These are phyloP conservation scores for Protomyces macrosporus DNA, from an alignment of 1,139 yeast species.

Conservation along the genomic window DNA sequence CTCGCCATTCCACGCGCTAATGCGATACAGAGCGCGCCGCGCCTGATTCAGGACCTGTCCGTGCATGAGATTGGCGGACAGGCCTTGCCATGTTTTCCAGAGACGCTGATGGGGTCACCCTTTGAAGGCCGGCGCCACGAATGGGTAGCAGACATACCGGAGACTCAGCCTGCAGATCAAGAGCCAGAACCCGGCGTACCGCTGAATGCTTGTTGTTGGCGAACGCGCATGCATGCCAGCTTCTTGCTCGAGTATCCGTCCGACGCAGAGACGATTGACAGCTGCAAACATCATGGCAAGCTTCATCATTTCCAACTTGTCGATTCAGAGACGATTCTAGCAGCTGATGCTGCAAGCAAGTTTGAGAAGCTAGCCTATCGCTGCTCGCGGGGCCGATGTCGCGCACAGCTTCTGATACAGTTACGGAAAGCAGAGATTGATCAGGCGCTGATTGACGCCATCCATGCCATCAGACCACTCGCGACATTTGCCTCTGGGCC, in stretches of 20 bases:
- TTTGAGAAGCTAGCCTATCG: slow-evolving; percentile 3
- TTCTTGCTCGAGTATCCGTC: slow-evolving; percentile 7
- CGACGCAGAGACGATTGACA: neutral
- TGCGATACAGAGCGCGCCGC: slow-evolving; percentile 15
- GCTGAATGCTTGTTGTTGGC: slow-evolving; percentile 14
- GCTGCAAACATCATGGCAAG: slow-evolving; percentile 5
- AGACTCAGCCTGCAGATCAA: neutral
- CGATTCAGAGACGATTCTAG: slow-evolving; percentile 1
- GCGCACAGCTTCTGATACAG: neutral
- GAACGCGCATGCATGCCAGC: slow-evolving; percentile 16
- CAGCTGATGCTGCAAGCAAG: neutral
- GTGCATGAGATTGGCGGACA: neutral
- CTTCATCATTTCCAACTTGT: slow-evolving; percentile 15
- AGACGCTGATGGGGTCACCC: slow-evolving; percentile 1
- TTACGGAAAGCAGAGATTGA: slow-evolving; percentile 1
- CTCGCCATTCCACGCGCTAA: neutral
- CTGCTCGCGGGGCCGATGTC: slow-evolving; percentile 12
- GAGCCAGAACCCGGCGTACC: neutral
- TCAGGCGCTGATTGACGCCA: neutral
- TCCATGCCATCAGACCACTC: slow-evolving; percentile 7
- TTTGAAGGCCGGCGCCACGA: neutral
- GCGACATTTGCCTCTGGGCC: slow-evolving; percentile 7
- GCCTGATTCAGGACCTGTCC: slow-evolving; percentile 15
- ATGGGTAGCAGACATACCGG: slow-evolving; percentile 13
- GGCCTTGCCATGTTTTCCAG: slow-evolving; percentile 3